A percentile compares a stretch with the other conserved stretches of the same genome.
Evolutionary conservation across 2,329 filamentous ascomycete genomes (phyloP).

Genomic region (Emmonsiellopsis sp.): DNA sequence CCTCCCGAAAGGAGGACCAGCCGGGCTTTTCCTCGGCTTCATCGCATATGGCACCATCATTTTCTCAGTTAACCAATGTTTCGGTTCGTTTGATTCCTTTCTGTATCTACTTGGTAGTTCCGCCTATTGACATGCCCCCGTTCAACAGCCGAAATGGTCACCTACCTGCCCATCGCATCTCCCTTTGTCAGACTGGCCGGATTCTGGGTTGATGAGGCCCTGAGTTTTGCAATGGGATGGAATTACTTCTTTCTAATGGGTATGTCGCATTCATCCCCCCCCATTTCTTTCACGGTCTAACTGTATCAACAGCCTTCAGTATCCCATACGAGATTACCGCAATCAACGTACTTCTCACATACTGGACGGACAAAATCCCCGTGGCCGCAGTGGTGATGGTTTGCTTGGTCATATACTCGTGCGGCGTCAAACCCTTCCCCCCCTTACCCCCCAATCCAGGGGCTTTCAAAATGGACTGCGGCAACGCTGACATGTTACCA

Average conservation of each 20-base stretch:
- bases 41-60: constrained; percentile 20
- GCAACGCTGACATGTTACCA: not conserved
- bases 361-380: constrained; percentile 30
- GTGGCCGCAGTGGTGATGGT: constrained; percentile 28
- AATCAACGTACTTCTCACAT: constrained; percentile 28
- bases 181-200: constrained; percentile 18
- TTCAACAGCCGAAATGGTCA: constrained; percentile 19
- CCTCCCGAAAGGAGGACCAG: constrained; percentile 26
- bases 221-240: constrained; percentile 22
- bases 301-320: constrained; percentile 10
- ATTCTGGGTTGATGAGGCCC: constrained; percentile 21
- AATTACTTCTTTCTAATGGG: constrained; percentile 20
- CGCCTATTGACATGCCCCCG: not conserved
- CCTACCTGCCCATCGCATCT: constrained; percentile 18
- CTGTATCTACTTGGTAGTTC: not conserved
- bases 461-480: not conserved
- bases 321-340: constrained; percentile 31
- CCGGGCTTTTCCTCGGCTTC: constrained; percentile 24
- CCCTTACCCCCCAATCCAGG: constrained; percentile 23
- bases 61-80: constrained; percentile 23
- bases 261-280: constrained; percentile 3
- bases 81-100: constrained; percentile 7
- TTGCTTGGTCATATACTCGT: constrained; percentile 31
- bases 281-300: not conserved
- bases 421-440: constrained; percentile 5